Conservation (phyloP, 2,329 filamentous ascomycete genomes). For the Pseudogymnoascus sp. region DNA sequence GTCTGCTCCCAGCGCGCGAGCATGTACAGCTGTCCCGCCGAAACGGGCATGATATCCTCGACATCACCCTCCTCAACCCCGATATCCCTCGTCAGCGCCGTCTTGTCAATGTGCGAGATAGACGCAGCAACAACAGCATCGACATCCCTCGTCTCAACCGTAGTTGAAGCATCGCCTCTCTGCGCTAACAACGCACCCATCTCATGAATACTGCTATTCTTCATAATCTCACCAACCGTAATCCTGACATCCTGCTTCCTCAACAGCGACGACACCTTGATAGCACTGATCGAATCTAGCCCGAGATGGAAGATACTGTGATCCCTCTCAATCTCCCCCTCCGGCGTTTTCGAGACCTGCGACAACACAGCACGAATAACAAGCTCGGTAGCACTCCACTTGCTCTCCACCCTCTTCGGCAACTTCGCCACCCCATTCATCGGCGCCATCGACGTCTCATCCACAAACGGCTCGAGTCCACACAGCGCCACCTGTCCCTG, state of each 20-base stretch:
- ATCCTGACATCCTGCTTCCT: conserved; percentile 53
- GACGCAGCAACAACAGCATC: conserved; percentile 32
- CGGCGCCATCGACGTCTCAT: background rate
- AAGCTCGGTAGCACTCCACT: conserved; percentile 31
- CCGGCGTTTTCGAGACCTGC: conserved; percentile 50
- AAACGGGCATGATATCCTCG: conserved; percentile 51
- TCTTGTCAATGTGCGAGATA: conserved; percentile 33
- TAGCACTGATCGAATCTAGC: conserved; percentile 81
- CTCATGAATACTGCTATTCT: conserved; percentile 47
- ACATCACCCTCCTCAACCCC: conserved; percentile 39
- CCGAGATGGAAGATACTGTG: conserved; percentile 71
- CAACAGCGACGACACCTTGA: conserved; percentile 67
- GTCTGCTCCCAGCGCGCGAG: conserved; percentile 67
- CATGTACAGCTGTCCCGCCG: conserved; percentile 75
- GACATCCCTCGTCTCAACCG: conserved; percentile 32
- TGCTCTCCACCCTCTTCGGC: conserved; percentile 8
- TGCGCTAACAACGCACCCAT: background rate
- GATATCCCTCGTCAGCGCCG: conserved; percentile 30
- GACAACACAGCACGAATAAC: conserved; percentile 40
- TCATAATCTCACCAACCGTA: conserved; percentile 61
- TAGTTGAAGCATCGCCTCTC: conserved; percentile 44
- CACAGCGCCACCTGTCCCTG: conserved; percentile 53
- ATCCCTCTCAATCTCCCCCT: conserved; percentile 45
- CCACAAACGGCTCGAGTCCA: conserved; percentile 43
- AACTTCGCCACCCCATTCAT: background rate